Conservation (phyloP, 495 filamentous ascomycete genomes). For the Penicillium arizonense region DNA sequence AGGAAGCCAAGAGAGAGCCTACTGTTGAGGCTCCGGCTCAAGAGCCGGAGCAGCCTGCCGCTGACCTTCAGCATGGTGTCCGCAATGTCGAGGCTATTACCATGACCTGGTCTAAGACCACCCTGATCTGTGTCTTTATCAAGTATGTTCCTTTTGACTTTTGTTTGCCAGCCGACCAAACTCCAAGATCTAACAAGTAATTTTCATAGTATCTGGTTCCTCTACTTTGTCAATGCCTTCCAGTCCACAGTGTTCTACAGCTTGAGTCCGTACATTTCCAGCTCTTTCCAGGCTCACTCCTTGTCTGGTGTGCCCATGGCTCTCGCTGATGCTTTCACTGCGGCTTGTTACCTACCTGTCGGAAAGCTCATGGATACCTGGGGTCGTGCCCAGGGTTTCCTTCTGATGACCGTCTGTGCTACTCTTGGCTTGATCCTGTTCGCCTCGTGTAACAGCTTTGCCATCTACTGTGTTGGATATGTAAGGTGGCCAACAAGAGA, state of each 20-base stretch:
- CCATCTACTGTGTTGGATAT: constrained; percentile 40
- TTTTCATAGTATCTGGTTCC: constrained; percentile 24
- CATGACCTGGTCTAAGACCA: constrained; percentile 24
- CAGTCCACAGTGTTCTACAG: constrained; percentile 20
- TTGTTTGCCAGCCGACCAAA: background rate
- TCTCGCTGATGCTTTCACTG: constrained; percentile 47
- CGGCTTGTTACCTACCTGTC: constrained; percentile 56
- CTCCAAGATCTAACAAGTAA: background rate
- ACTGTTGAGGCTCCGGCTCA: background rate
- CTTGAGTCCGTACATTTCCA: constrained; percentile 25
- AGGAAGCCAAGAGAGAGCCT: too few species aligned
- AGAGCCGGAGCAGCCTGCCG: background rate
- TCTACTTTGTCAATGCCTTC: constrained; percentile 15
- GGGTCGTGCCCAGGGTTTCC: constrained; percentile 53
- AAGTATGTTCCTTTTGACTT: constrained; percentile 17
- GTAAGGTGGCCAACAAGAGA: background rate
- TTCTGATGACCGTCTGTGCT: constrained; percentile 26
- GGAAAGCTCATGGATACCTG: constrained; percentile 65
- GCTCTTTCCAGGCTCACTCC: constrained; percentile 26
- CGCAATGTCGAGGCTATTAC: constrained; percentile 31
- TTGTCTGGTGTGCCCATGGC: constrained; percentile 25
- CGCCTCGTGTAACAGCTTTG: constrained; percentile 41
- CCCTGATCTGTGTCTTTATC: constrained; percentile 28
- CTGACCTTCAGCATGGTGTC: constrained; percentile 29
- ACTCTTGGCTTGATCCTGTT: constrained; percentile 43